phyloP scores from a whole-genome alignment of 768 basidiomycete species.

The Galerina marginata region DNA sequence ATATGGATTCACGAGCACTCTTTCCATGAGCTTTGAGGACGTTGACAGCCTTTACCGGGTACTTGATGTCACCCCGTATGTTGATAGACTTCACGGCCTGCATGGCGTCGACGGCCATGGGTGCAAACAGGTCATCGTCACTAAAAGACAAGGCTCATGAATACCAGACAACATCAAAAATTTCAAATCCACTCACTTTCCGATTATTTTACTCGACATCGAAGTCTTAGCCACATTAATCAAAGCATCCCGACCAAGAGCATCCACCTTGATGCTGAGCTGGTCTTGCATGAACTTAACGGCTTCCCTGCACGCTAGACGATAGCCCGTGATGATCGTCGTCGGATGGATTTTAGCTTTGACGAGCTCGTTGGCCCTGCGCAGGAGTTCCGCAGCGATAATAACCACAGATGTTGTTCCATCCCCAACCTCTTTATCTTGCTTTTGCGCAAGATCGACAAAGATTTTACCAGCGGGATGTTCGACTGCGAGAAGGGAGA shows the following conservation, averaged over 20 bases:
- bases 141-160: constrained; percentile 43
- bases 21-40: constrained; percentile 96
- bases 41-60: constrained; percentile 99
- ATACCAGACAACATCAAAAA: not conserved
- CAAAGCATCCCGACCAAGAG: constrained; percentile 89
- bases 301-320: constrained; percentile 95
- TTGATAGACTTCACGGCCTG: constrained; percentile 95
- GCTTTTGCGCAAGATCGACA: constrained; percentile 97
- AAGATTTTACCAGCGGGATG: constrained; percentile 98
- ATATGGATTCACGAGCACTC: constrained; percentile 93
- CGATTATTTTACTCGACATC: constrained; percentile 99
- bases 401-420: constrained; percentile 99
- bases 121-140: constrained; percentile 97
- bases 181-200: constrained; percentile 68
- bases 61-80: constrained; percentile 93
- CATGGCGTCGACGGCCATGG: constrained; percentile 99
- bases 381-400: constrained; percentile 94
- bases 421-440: constrained; percentile 99
- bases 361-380: constrained; percentile 96
- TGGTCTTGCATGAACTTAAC: constrained; percentile 99
- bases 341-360: constrained; percentile 99
- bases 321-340: constrained; percentile 98
- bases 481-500: constrained; percentile 90
- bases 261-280: constrained; percentile 91
- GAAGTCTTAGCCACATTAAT: constrained; percentile 97